These are phyloP conservation scores for Cyphellophora europaea DNA, from an alignment of 2,329 filamentous ascomycete species.

Conservation along the genomic window DNA sequence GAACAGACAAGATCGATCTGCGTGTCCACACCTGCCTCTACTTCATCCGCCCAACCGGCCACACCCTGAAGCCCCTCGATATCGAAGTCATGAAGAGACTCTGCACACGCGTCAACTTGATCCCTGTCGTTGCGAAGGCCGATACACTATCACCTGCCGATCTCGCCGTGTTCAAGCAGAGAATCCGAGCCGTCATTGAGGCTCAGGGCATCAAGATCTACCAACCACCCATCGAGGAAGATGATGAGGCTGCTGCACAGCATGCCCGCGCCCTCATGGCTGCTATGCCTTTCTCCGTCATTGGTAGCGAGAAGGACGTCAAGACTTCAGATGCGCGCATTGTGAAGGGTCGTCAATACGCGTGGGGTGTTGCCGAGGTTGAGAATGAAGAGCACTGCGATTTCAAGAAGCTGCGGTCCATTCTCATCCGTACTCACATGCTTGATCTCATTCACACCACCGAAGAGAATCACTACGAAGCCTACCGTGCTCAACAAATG, in stretches of 20 bases:
- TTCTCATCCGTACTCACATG: conserved; percentile 99
- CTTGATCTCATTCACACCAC: conserved; percentile 99
- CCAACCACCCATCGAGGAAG: conserved; percentile 93
- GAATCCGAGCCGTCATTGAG: conserved; percentile 89
- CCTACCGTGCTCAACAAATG: conserved; percentile 98
- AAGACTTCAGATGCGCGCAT: conserved; percentile 93
- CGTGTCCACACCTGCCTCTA: conserved; percentile 97
- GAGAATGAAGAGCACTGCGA: conserved; percentile 99
- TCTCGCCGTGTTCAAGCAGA: conserved; percentile 86
- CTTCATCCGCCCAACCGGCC: conserved; percentile 97
- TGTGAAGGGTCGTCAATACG: conserved; percentile 97
- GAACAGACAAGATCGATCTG: conserved; percentile 97
- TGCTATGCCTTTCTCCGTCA: conserved; percentile 97
- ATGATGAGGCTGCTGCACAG: conserved; percentile 90
- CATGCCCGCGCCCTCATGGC: conserved; percentile 91
- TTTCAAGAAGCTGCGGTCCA: conserved; percentile 99
- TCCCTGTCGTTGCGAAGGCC: conserved; percentile 96
- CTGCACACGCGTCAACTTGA: conserved; percentile 95
- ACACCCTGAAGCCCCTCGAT: conserved; percentile 96
- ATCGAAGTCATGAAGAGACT: conserved; percentile 99
- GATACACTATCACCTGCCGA: conserved; percentile 93
- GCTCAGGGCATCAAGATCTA: conserved; percentile 99
- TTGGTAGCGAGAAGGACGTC: conserved; percentile 98
- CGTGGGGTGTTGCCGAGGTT: conserved; percentile 98
- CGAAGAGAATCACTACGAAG: conserved; percentile 98